phyloP scores from a whole-genome alignment of 257 asterid species.

The Gardenia jasminoides region DNA sequence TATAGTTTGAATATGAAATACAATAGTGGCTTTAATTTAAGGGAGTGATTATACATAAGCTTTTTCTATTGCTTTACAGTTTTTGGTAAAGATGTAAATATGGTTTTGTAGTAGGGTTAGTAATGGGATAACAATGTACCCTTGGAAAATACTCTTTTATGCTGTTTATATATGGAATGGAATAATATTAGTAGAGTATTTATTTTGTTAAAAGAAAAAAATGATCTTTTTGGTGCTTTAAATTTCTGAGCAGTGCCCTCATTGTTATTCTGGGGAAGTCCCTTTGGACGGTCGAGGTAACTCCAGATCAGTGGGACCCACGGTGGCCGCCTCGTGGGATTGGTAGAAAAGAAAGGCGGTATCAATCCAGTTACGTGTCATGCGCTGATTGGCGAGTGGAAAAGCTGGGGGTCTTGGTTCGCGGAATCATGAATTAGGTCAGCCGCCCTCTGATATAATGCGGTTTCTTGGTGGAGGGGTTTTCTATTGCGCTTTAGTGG shows the following conservation, averaged over 20 bases:
- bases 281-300: constrained; percentile 33
- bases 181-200: constrained; percentile 12
- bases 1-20: constrained; percentile 14
- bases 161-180: constrained; percentile 24
- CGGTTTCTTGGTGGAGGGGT: constrained; percentile 58
- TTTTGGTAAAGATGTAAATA: constrained; percentile 28
- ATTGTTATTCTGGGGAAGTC: constrained; percentile 26
- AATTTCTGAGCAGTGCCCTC: background rate
- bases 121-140: constrained; percentile 22
- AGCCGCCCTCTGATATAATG: constrained; percentile 36
- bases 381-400: background rate
- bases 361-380: constrained; percentile 24
- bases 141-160: background rate
- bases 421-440: constrained; percentile 41
- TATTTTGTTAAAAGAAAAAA: background rate
- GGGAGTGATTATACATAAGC: constrained; percentile 30
- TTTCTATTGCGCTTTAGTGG: constrained; percentile 26
- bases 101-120: constrained; percentile 26
- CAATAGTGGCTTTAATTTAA: constrained; percentile 20
- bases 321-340: constrained; percentile 14
- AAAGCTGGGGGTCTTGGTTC: constrained; percentile 38
- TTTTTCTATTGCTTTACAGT: background rate
- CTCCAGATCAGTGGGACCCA: constrained; percentile 20
- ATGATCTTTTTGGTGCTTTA: background rate
- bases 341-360: constrained; percentile 13